Evolutionary conservation across 2,329 filamentous ascomycete species (phyloP), one percentile per base, ranked within the genome.

Genomic region (Colletotrichum orbiculare): DNA sequence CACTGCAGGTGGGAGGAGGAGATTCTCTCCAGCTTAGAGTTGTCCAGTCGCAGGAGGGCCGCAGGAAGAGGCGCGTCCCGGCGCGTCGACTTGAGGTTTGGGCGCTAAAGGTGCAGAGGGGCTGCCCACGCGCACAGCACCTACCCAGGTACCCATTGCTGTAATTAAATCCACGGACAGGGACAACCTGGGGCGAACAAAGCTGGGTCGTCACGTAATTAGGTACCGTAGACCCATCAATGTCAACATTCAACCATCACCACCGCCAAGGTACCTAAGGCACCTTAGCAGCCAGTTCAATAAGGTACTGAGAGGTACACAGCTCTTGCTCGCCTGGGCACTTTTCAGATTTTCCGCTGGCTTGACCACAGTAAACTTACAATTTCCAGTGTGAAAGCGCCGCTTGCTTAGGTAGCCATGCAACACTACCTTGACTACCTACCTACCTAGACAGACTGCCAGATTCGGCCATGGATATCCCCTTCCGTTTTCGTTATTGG

Each of bases 71-170:
- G 55, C 55, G 55, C 55, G 55, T 50, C n/a, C 11, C 25, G 39
- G 46, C 55, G 61, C 61, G 61, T 61, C 45, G 50, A 61, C 45
- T 43, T 55, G 57, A 38, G 50, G 45, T 25, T 45, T 54, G 45
- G 43, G 57, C 56, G 61, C 49, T 54, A 41, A 45, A 11, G n/a
- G 10, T 33, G 41, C 37, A 37, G 54, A 63, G 54, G 54, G 54
- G 48, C 41, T 37, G 12, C 25, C 25, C 25, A 25, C 25, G 25
- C 25, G 25, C 25, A 25, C 25, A 25, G 25, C 25, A 25, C 25
- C 25, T 25, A 25, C 25, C 25, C 25, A 25, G 25, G 25, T 25
- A 25, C 25, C 25, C 25, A 25, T 25, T 25, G 25, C 25, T 25
- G 25, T 25, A 25, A 25, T 25, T 25, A 25, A 25, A 25, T 25